Base-by-base conservation (phyloP, 1,284 basidiomycete genomes). In the Leucoagaricus sp. region DNA sequence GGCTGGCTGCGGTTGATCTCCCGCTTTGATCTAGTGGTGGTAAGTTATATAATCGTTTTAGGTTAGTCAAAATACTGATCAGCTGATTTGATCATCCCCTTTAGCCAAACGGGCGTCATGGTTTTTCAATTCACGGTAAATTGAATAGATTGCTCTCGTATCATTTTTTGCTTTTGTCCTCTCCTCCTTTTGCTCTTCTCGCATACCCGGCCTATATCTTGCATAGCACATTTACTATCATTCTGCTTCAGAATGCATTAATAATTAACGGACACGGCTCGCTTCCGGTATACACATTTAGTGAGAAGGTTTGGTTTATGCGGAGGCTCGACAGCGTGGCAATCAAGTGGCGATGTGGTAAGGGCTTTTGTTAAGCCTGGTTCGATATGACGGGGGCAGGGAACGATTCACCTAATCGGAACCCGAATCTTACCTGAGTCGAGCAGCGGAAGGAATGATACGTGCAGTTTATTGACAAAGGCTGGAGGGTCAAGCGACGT, bases 91-190 rank as follows among this genome's bases (percentile, higher is more conserved):
- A 33, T 49, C 15, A 15, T 44, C 21, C 23, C 41, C 61, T 61
- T 62, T 71, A 92, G 91, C 87, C 64, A 93, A 93, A 76, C 89
- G 90, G 60, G 89, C 90, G 50, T 93, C 91, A 52, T 93, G 90
- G 90, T 93, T 93, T 75, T 93, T 93, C 81, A 89, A 87, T 70
- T 85, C 87, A 63, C 84, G 85, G 73, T 85, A 73, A 81, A 63
- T n/a, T 34, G 12, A 46, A 38, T 45, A 40, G 38, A 49, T 41
- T 25, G 33, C 21, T 48, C 23, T 15, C 12, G 33, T 52, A 48
- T 42, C 29, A 48, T 47, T 49, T 21, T n/a, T 46, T 57, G 49
- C 49, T 49, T 55, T 58, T 57, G 46, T 55, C 58, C 60, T 60
- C 53, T 57, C 57, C 55, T 51, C 52, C 58, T 55, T 53, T 53